Evolutionary conservation across 805 yeast genomes (phyloP).

Genomic region (Cyberlindnera samutprakarnensis): DNA sequence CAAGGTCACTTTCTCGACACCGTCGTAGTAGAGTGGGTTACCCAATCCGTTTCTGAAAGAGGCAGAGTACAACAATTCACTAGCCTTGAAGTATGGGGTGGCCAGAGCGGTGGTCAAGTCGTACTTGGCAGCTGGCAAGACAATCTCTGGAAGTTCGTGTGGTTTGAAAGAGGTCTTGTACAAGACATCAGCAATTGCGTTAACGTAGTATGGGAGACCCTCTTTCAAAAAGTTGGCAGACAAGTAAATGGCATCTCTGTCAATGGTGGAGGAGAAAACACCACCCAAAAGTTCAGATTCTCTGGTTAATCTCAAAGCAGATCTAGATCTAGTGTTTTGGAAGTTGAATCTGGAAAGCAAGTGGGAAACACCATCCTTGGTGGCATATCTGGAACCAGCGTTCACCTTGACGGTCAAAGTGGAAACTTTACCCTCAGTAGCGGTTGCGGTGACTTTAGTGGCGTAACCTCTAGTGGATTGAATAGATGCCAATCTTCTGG

Average conservation of each 20-base stretch:
- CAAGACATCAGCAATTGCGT: constrained; percentile 69
- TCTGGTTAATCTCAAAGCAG: constrained; percentile 89
- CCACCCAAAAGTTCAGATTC: constrained; percentile 95
- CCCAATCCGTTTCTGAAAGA: constrained; percentile 89
- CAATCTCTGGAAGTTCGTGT: constrained; percentile 79
- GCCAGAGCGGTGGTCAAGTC: constrained; percentile 49
- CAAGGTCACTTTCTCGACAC: constrained; percentile 45
- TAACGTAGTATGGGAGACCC: constrained; percentile 87
- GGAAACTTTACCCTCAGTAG: constrained; percentile 57
- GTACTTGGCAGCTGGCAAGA: constrained; percentile 66
- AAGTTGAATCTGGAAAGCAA: constrained; percentile 77
- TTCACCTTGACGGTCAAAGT: constrained; percentile 72
- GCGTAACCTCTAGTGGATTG: constrained; percentile 28
- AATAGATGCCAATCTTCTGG: constrained; percentile 20
- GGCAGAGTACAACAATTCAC: constrained; percentile 71
- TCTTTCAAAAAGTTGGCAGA: constrained; percentile 78
- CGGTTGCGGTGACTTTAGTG: constrained; percentile 44
- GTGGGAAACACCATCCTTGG: constrained; percentile 78
- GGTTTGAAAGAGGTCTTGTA: constrained; percentile 68
- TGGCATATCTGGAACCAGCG: constrained; percentile 74
- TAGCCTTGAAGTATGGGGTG: constrained; percentile 50
- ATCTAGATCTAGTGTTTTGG: constrained; percentile 72
- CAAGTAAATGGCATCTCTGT: constrained; percentile 80
- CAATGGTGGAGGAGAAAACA: constrained; percentile 54
- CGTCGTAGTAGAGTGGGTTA: constrained; percentile 70